phyloP scores from a whole-genome alignment of 305 asterid genomes.

The Solanum hybrid region DNA sequence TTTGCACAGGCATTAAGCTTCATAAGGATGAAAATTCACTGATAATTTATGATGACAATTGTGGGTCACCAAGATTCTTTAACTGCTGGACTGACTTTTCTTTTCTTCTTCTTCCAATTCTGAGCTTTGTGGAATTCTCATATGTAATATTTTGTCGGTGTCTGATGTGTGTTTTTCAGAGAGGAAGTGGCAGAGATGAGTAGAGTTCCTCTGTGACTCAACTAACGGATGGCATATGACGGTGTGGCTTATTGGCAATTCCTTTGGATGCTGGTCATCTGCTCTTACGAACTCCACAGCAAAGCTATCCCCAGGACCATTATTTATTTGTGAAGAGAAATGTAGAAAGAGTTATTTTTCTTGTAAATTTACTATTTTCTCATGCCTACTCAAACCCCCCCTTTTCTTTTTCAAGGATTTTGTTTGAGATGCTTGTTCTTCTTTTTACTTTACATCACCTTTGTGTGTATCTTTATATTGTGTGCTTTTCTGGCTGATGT shows the following conservation, averaged over 20 bases:
- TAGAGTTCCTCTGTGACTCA: not conserved
- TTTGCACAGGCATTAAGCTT: not conserved
- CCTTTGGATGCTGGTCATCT: not conserved
- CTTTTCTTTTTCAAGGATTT: conserved; percentile 18
- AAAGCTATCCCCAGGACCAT: not conserved
- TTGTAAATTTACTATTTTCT: conserved; percentile 3
- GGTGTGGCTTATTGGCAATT: not conserved
- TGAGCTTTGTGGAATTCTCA: not conserved
- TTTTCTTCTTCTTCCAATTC: not conserved
- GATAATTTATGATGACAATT: not conserved
- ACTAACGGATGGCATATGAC: not conserved
- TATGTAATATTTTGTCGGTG: not conserved
- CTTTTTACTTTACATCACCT: not conserved
- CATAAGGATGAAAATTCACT: not conserved
- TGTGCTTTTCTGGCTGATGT: conserved; percentile 15
- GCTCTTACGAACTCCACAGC: not conserved
- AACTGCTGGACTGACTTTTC: not conserved
- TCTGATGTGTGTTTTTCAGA: conserved; percentile 31
- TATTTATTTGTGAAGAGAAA: conserved; percentile 1
- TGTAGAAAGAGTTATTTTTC: conserved; percentile 3
- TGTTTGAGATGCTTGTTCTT: not conserved
- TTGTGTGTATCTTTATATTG: conserved; percentile 11
- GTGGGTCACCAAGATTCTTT: not conserved
- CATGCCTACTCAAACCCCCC: not conserved
- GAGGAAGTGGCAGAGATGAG: conserved; percentile 72